A percentile compares a stretch with the other conserved stretches of the same genome.
Conservation (phyloP, 257 asterid species). For the Solanum medicagineum region DNA sequence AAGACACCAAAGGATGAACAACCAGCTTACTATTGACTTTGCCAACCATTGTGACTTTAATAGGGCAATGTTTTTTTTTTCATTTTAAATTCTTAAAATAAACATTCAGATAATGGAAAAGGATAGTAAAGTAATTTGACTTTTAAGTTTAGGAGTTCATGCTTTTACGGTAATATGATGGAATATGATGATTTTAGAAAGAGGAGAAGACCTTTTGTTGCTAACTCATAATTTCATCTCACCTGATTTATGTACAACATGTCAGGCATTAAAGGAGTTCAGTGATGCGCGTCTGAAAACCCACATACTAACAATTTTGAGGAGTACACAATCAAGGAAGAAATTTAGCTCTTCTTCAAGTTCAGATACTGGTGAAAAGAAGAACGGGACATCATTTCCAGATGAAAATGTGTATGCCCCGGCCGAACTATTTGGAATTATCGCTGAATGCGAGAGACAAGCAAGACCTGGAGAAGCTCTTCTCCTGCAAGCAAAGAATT, state of each 20-base stretch:
- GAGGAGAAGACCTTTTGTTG: slow-evolving; percentile 1
- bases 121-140: too few species aligned
- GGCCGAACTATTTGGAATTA: slow-evolving; percentile 80
- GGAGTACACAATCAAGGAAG: slow-evolving; percentile 67
- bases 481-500: slow-evolving; percentile 85
- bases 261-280: slow-evolving; percentile 83
- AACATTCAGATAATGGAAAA: too few species aligned
- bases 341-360: slow-evolving; percentile 33
- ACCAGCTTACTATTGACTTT: too few species aligned
- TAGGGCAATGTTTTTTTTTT: too few species aligned
- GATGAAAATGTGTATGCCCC: slow-evolving; percentile 52
- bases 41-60: too few species aligned
- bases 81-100: too few species aligned
- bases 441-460: slow-evolving; percentile 84
- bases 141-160: too few species aligned
- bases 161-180: too few species aligned
- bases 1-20: too few species aligned
- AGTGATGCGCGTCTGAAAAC: slow-evolving; percentile 66
- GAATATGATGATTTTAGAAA: background rate
- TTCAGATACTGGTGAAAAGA: slow-evolving; percentile 34
- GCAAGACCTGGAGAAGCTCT: slow-evolving; percentile 89
- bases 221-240: background rate
- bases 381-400: slow-evolving; percentile 24
- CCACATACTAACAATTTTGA: slow-evolving; percentile 83
- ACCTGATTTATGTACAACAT: slow-evolving; percentile 13